Evolutionary conservation across 805 yeast species (phyloP).

Genomic region (Starmerella lactis-condensi): DNA sequence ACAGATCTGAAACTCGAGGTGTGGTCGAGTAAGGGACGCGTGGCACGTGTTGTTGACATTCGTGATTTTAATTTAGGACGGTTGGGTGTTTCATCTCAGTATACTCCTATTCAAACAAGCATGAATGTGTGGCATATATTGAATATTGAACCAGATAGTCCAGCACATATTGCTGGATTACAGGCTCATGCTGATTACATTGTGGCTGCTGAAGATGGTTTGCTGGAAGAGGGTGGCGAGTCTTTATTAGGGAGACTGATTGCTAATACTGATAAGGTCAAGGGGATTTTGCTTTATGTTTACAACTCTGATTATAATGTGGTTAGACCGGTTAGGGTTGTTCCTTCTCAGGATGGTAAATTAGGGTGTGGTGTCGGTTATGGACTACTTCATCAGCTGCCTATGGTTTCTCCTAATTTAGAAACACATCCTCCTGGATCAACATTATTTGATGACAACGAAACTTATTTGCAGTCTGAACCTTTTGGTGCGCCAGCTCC

Average conservation of each 20-base stretch:
- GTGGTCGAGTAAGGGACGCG: slow-evolving; percentile 70
- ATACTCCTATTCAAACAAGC: slow-evolving; percentile 57
- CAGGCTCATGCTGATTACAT: slow-evolving; percentile 75
- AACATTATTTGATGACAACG: slow-evolving; percentile 14
- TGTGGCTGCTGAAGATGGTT: slow-evolving; percentile 73
- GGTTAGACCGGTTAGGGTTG: slow-evolving; percentile 71
- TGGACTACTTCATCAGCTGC: slow-evolving; percentile 73
- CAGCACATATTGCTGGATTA: slow-evolving; percentile 69
- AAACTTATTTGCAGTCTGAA: neutral
- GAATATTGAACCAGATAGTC: slow-evolving; percentile 51
- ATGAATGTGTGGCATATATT: slow-evolving; percentile 78
- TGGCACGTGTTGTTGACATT: slow-evolving; percentile 10
- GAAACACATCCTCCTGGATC: slow-evolving; percentile 12
- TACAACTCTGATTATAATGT: slow-evolving; percentile 78
- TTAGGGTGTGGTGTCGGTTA: slow-evolving; percentile 92
- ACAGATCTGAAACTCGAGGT: slow-evolving; percentile 34
- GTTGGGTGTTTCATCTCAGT: slow-evolving; percentile 40
- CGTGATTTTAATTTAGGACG: slow-evolving; percentile 27
- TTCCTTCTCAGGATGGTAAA: slow-evolving; percentile 58
- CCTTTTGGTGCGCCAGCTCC: slow-evolving; percentile 2
- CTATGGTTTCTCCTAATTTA: slow-evolving; percentile 31
- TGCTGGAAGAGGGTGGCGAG: slow-evolving; percentile 76
- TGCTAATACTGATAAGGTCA: slow-evolving; percentile 27
- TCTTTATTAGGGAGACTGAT: slow-evolving; percentile 52
- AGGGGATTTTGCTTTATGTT: slow-evolving; percentile 34